Evolutionary conservation across 176 grass and related monocot species (phyloP), one percentile per base, ranked within the genome.

Genomic region (Neostapfia colusana): DNA sequence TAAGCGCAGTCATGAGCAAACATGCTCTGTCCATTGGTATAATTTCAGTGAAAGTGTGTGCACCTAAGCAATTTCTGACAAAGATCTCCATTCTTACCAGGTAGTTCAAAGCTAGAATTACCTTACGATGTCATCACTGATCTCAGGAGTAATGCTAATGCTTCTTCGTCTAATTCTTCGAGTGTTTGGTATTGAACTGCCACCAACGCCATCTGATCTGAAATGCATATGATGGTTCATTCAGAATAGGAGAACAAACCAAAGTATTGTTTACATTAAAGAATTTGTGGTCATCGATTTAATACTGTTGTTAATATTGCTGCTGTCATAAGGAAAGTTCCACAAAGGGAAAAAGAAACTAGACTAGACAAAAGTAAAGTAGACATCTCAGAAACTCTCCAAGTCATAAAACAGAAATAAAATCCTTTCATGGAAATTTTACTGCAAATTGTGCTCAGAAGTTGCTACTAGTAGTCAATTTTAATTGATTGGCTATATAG

Each of bases 111-210:
- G 46, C 14, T 73, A 54, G 54, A 65, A 82, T 84, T 85, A 99
- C 95, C 95, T 95, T 83, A 88, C 95, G 68, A 99, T 99, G 74
- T 99, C 92, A 85, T 99, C 95, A 64, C 95, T 85, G 81, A 99
- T 95, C 87, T 99, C 95, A 69, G 95, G 95, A 63, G 95, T 99
- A 57, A 99, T 99, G 70, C 95, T 99, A 79, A 95, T 95, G 77
- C 92, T 99, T 92, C 95, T 89, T 85, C 87, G 70, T 78, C 92
- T 85, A 84, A 98, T 90, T 83, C 95, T 90, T 80, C 87, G 89
- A 84, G 82, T 18, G 68, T 83, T 80, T 87, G 87, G 83, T 81
- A 85, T 90, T 71, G 74, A 81, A 71, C 83, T 76, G 70, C 87
- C 89, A 80, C 70, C 76, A 35, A 84, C 81, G 69, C 90, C 87